A percentile compares a stretch with the other conserved stretches of the same genome.
These are phyloP conservation scores for Daldinia childiae DNA, from an alignment of 495 filamentous ascomycete species.

Conservation along the genomic window DNA sequence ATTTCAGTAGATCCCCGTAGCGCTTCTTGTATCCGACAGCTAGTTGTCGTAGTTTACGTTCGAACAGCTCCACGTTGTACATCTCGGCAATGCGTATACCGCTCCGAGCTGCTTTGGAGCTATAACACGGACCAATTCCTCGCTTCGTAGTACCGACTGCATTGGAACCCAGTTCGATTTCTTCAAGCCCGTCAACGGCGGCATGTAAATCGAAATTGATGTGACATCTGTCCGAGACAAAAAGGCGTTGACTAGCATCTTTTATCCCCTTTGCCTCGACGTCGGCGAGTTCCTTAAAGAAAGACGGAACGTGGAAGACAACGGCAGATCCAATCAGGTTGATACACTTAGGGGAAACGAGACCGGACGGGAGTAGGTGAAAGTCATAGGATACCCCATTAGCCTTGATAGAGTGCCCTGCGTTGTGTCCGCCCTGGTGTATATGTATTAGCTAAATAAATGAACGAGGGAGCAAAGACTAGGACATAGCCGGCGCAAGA, in stretches of 20 bases:
- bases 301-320: slow-evolving; percentile 3
- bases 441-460: not conserved
- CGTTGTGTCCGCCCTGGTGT: slow-evolving; percentile 1
- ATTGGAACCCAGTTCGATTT: slow-evolving; percentile 6
- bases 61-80: not conserved
- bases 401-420: slow-evolving; percentile 2
- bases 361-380: slow-evolving; percentile 2
- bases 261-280: slow-evolving; percentile 4
- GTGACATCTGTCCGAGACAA: not conserved
- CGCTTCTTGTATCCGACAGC: slow-evolving; percentile 7
- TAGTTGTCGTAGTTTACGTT: slow-evolving; percentile 1
- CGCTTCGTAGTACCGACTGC: slow-evolving; percentile 6
- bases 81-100: slow-evolving; percentile 5
- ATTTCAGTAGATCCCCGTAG: not conserved
- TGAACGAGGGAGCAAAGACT: not conserved
- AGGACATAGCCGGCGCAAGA: not conserved
- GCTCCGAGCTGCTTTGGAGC: slow-evolving; percentile 5
- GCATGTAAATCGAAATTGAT: slow-evolving; percentile 11
- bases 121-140: slow-evolving; percentile 8
- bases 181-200: slow-evolving; percentile 5
- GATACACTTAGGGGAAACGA: slow-evolving; percentile 1
- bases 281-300: slow-evolving; percentile 11
- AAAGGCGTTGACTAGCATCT: not conserved
- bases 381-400: slow-evolving; percentile 6
- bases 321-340: slow-evolving; percentile 5